These are phyloP conservation scores for Gossypium bickii DNA, from an alignment of 345 rosid genomes.

Conservation along the genomic window DNA sequence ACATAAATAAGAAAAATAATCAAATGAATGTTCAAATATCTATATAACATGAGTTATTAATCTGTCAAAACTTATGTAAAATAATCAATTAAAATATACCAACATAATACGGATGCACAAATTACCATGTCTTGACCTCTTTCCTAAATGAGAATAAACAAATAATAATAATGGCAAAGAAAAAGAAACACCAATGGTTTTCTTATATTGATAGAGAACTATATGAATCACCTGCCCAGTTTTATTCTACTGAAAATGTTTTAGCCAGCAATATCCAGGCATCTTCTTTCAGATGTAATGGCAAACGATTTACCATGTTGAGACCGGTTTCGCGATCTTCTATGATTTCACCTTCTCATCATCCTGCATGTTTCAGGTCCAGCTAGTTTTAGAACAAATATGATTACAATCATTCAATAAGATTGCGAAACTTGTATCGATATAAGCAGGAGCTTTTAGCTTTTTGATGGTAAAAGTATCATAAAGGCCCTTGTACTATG, in stretches of 20 bases:
- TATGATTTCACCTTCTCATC: slow-evolving; percentile 38
- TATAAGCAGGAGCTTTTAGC: neutral
- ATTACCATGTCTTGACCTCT: too few relatives aligned
- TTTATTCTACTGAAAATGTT: slow-evolving; percentile 1
- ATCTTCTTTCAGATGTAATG: neutral
- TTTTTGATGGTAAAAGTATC: too few relatives aligned
- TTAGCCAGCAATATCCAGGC: neutral
- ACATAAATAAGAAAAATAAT: too few relatives aligned
- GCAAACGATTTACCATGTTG: neutral
- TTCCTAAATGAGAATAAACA: too few relatives aligned
- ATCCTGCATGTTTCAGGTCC: slow-evolving; percentile 30
- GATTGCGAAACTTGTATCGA: neutral
- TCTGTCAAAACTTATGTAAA: too few relatives aligned
- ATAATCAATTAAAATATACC: too few relatives aligned
- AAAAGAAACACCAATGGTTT: neutral
- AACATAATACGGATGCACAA: too few relatives aligned
- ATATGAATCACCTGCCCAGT: neutral
- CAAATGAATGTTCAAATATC: too few relatives aligned
- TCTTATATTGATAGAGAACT: neutral
- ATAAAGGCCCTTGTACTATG: too few relatives aligned
- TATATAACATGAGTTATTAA: too few relatives aligned
- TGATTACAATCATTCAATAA: slow-evolving; percentile 1
- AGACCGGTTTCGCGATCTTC: neutral
- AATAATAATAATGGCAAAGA: neutral
- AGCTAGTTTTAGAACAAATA: slow-evolving; percentile 2